phyloP scores from a whole-genome alignment of 2,329 filamentous ascomycete genomes.

The Claviceps purpurea region DNA sequence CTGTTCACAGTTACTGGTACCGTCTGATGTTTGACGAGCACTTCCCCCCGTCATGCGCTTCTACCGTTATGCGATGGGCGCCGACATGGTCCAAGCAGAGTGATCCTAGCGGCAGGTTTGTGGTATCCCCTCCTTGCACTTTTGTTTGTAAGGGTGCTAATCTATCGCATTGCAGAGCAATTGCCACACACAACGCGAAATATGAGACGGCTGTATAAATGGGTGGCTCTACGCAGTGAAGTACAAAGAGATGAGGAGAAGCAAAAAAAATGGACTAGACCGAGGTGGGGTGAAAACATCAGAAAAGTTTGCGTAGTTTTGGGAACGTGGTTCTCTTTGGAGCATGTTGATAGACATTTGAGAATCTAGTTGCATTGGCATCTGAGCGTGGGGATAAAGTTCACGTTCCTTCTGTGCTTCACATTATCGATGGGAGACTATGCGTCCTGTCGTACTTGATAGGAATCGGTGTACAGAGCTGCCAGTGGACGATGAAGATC shows the following conservation, averaged over 20 bases:
- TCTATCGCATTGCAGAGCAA: conserved; percentile 43
- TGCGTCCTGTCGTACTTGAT: no score
- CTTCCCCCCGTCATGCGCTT: conserved; percentile 83
- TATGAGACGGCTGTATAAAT: conserved; percentile 41
- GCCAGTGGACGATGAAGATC: no score
- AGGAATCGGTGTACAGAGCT: no score
- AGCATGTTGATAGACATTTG: not conserved
- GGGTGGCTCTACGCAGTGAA: not conserved
- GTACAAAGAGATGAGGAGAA: not conserved
- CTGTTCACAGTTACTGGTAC: conserved; percentile 69
- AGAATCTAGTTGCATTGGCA: no score
- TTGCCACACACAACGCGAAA: conserved; percentile 61
- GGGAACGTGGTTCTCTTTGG: not conserved
- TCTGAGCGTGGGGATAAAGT: not conserved
- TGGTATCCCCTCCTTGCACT: conserved; percentile 1
- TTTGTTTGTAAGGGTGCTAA: no score
- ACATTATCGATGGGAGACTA: not conserved
- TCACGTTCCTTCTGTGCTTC: not conserved
- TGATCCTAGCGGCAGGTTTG: conserved; percentile 79
- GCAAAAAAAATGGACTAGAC: not conserved
- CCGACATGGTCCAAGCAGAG: conserved; percentile 95
- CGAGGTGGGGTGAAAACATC: not conserved
- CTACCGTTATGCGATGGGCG: conserved; percentile 90
- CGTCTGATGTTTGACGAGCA: conserved; percentile 97
- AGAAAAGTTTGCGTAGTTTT: not conserved